Base-by-base conservation (phyloP, 257 asterid genomes). In the Paulownia fortunei region DNA sequence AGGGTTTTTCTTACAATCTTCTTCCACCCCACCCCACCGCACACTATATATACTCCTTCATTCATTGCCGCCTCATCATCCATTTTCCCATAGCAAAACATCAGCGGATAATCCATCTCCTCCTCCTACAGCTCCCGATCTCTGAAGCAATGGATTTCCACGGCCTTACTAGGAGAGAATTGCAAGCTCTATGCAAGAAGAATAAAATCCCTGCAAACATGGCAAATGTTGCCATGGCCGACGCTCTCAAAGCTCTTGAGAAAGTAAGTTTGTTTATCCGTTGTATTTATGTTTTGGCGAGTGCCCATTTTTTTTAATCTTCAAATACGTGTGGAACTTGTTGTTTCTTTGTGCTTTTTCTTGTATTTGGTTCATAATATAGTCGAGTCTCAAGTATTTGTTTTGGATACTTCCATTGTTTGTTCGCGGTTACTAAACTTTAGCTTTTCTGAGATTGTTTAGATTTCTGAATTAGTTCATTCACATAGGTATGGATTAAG, bases 111-210 rank as follows among this genome's bases (percentile, higher is more conserved):
- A 44, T 19, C 37, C 60, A 26, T 2, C 61, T 47, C 23, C 21
- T 13, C 32, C 60, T 18, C 72, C 42, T 55, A n/a, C n/a, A n/a
- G n/a, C n/a, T n/a, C n/a, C n/a, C n/a, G 47, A 71, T 49, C 68
- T 66, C 37, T 27, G 16, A 23, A 65, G 51, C 77, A 49, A 90
- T 88, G 97, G 95, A 89, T 68, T 88, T 86, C 84, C 81, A 89
- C 61, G 73, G 73, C 32, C 89, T 92, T 52, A 8, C 86, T 1
- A 86, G 97, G 86, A 90, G 87, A 84, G 88, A 90, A 60, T 82
- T 90, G 79, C 96, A 90, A 74, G 49, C 85, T 36, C 88, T 91
- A 12, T 90, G 93, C 91, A 88, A 86, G 91, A 89, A 70, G 89
- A 88, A 90, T 81, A 84, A 86, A 42, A 92, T 92, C 73, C 89